Evolutionary conservation across 768 basidiomycete genomes (phyloP).

Genomic region (Suillus plorans): DNA sequence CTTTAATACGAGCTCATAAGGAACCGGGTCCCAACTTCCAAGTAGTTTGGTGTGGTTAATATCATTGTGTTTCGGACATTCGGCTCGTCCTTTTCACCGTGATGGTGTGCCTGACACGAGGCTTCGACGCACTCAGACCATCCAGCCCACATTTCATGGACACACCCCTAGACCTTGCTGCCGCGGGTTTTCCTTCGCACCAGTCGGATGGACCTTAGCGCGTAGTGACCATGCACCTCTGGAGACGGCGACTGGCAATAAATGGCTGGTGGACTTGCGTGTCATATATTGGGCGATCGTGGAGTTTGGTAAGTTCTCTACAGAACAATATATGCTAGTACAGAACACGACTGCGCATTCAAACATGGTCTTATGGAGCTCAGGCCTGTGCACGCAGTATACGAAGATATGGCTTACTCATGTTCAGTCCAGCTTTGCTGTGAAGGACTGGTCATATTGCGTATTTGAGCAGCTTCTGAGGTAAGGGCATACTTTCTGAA

Average conservation of each 20-base stretch:
- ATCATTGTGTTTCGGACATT: not conserved
- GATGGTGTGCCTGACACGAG: not conserved
- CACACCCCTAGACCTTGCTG: not conserved
- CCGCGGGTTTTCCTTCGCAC: not conserved
- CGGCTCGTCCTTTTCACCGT: not conserved
- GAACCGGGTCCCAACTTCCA: not conserved
- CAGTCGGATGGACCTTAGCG: not conserved
- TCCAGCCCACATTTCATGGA: not conserved
- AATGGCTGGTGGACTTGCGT: not conserved
- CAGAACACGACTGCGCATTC: not conserved
- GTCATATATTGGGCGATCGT: not conserved
- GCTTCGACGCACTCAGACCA: not conserved
- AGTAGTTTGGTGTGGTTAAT: not conserved
- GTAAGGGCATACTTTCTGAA: not conserved
- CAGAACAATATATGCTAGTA: not conserved
- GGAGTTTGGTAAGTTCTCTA: not conserved
- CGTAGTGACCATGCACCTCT: not conserved
- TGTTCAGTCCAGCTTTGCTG: not conserved
- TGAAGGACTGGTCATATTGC: not conserved
- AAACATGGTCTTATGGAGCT: not conserved
- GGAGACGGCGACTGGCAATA: not conserved
- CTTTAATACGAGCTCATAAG: not conserved
- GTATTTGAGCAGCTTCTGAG: not conserved
- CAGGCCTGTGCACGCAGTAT: not conserved
- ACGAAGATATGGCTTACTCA: not conserved